Base-by-base conservation (phyloP, 202 grass and related monocot genomes). In the Saccharum hybrid region DNA sequence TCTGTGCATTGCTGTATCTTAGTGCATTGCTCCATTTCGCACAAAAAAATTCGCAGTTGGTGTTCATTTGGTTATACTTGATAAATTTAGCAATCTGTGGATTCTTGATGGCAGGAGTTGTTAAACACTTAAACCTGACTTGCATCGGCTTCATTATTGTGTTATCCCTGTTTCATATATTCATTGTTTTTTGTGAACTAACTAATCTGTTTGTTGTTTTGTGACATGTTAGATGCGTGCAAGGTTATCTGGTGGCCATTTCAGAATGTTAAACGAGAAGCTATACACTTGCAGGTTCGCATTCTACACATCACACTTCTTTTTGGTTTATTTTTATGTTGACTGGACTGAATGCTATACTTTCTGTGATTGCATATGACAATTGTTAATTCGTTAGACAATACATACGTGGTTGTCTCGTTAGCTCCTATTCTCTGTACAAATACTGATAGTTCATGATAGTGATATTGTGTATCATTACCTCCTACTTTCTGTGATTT, bases 201-300 rank as follows among this genome's bases (percentile, higher is more conserved):
- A 33, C n/a, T 21, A 63, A 43, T 26, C 14, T 9, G 70, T 77
- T 73, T 85, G 0, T 42, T 90, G 13, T 76, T 38, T 80, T 23
- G 1, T 79, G 42, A 74, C 22, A 78, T 66, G 86, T 45, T 85
- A 98, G 96, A 98, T 98, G 96, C 91, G 91, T 48, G 91, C 93
- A 70, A 90, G 93, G 83, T 89, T 98, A 89, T 89, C 89, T 85
- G 96, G 93, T 84, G 96, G 96, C 9, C 93, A 98, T 89, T 98
- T 98, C 88, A 91, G 93, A 85, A 98, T 98, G 96, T 78, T 96
- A 84, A 98, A 98, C 1, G 93, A 98, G 85, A 95, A 94, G 89
- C 60, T 98, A 10, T 98, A 98, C 68, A 98, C 91, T 67, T 96
- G 93, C 96, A 98, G 92, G 95, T 98, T 87, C 39, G 36, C 3